Evolutionary conservation across 192 early-diverging fungal species (phyloP).

Genomic region (Chytriomyces sp.): DNA sequence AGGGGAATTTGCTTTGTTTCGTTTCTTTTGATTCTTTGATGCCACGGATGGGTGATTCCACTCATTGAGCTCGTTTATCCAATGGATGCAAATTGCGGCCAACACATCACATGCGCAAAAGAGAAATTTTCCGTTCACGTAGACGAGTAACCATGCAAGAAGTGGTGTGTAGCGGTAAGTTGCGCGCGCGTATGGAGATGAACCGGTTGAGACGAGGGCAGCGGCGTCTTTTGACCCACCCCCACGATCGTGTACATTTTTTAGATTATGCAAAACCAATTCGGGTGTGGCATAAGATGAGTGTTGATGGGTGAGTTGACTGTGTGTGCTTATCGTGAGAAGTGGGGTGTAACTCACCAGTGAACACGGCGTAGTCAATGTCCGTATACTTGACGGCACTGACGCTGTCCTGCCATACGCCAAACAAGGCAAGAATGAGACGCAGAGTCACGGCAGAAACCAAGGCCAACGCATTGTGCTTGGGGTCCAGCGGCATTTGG

Average conservation of each 20-base stretch:
- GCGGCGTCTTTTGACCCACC: conserved; percentile 72
- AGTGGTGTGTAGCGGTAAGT: conserved; percentile 98
- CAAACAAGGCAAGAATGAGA: conserved; percentile 76
- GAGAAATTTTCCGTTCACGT: conserved; percentile 91
- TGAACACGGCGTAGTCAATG: conserved; percentile 96
- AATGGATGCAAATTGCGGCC: conserved; percentile 71
- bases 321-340: background rate
- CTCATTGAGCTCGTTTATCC: conserved; percentile 12
- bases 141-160: conserved; percentile 86
- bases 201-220: conserved; percentile 69
- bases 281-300: too few relatives aligned
- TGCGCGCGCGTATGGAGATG: conserved; percentile 84
- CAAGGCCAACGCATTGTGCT: background rate
- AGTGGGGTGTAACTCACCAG: conserved; percentile 36
- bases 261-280: too few relatives aligned
- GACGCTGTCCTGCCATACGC: conserved; percentile 85
- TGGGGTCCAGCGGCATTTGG: background rate
- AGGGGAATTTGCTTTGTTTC: background rate
- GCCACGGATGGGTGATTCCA: background rate
- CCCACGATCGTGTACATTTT: too few relatives aligned
- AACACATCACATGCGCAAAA: conserved; percentile 83
- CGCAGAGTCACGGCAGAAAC: conserved; percentile 49
- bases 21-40: background rate
- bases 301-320: conserved; percentile 39
- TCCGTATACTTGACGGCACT: conserved; percentile 97